Conservation (phyloP, 139 green algal genomes). For the Asterochloris erici region DNA sequence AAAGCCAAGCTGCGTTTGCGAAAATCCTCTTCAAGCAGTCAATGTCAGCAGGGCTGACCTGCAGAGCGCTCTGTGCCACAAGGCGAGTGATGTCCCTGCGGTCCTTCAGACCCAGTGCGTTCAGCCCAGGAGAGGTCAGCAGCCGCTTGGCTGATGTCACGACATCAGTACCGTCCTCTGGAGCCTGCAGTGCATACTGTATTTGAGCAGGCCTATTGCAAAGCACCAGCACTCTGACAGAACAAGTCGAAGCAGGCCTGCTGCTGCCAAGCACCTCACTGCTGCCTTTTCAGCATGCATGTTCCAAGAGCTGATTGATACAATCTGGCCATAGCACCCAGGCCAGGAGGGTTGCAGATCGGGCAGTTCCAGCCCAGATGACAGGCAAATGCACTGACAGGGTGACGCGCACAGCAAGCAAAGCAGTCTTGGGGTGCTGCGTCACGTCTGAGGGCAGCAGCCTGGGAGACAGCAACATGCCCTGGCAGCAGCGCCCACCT, state of each 20-base stretch:
- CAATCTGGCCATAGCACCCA: too few species aligned
- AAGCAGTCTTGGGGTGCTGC: neutral
- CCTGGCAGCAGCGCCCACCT: neutral
- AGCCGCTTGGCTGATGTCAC: constrained; percentile 17
- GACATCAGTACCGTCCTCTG: constrained; percentile 19
- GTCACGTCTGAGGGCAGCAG: too few species aligned
- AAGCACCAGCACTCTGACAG: neutral
- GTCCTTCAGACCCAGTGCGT: constrained; percentile 19
- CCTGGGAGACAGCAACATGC: neutral
- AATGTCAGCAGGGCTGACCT: neutral
- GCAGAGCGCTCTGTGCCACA: constrained; percentile 24
- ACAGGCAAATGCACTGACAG: neutral
- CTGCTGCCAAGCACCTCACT: too few species aligned
- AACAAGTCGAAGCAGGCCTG: too few species aligned
- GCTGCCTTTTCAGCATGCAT: too few species aligned
- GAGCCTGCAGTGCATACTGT: constrained; percentile 1
- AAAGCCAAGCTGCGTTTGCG: too few species aligned
- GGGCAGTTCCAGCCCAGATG: neutral
- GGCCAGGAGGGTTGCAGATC: too few species aligned
- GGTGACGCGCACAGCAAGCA: neutral
- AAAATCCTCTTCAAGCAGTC: too few species aligned
- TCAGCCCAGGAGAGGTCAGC: neutral
- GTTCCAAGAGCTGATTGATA: too few species aligned
- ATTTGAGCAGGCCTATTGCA: neutral
- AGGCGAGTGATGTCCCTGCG: constrained; percentile 7